Percentiles rank a stretch among this genome's conserved stretches.
phyloP scores from a whole-genome alignment of 345 rosid species.

The Linum usitatissimum region DNA sequence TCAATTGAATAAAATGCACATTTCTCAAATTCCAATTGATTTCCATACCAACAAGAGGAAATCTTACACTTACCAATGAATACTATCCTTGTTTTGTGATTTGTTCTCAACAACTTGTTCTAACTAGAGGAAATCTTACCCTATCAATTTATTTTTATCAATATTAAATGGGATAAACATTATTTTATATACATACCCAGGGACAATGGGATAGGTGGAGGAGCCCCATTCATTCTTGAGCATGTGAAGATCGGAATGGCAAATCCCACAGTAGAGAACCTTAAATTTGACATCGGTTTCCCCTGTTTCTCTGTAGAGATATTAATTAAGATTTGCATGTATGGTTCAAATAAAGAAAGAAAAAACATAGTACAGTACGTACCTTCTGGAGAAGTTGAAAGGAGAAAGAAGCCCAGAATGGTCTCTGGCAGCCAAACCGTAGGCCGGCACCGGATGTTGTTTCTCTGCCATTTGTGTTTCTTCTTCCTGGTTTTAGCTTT shows the following conservation, averaged over 20 bases:
- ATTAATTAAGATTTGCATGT: background rate
- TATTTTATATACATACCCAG: too few species aligned
- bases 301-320: slow-evolving; percentile 23
- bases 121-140: too few species aligned
- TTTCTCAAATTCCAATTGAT: too few species aligned
- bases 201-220: slow-evolving; percentile 48
- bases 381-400: slow-evolving; percentile 22
- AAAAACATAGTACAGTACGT: background rate
- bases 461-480: background rate
- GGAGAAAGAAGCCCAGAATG: slow-evolving; percentile 1
- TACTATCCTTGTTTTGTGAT: too few species aligned
- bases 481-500: background rate
- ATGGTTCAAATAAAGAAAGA: too few species aligned
- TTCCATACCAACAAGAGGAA: too few species aligned
- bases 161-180: too few species aligned
- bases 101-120: too few species aligned
- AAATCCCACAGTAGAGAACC: slow-evolving; percentile 59
- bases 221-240: slow-evolving; percentile 43
- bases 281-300: slow-evolving; percentile 50
- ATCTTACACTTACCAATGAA: too few species aligned
- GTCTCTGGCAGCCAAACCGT: slow-evolving; percentile 8
- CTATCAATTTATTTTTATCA: too few species aligned
- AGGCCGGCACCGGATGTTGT: slow-evolving; percentile 1
- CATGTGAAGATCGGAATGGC: slow-evolving; percentile 50
- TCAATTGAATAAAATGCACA: too few species aligned